Evolutionary conservation across 1,284 basidiomycete species (phyloP).

Genomic region (Tilletiaria anomala): DNA sequence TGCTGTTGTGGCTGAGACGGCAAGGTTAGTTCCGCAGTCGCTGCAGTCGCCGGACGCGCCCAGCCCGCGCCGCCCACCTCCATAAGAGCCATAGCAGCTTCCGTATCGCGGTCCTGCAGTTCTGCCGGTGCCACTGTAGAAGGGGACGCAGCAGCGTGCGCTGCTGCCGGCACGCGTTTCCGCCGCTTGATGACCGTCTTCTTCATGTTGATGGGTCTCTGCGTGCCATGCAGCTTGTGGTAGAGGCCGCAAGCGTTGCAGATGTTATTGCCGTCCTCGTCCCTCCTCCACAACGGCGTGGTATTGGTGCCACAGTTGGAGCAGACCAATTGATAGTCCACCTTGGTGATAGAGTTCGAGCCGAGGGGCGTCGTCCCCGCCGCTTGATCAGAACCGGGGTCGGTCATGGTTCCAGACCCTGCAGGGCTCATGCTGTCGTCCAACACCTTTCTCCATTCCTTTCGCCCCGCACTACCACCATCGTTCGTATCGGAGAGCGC

Average conservation of each 20-base stretch:
- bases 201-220: slow-evolving; percentile 94
- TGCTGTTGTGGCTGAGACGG: not conserved
- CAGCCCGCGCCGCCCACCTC: slow-evolving; percentile 17
- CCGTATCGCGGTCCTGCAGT: slow-evolving; percentile 21
- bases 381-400: no score
- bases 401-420: no score
- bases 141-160: not conserved
- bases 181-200: slow-evolving; percentile 96
- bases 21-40: not conserved
- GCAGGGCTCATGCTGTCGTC: no score
- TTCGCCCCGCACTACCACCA: no score
- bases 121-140: not conserved
- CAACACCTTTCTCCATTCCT: no score
- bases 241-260: slow-evolving; percentile 81
- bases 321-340: slow-evolving; percentile 48
- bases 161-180: slow-evolving; percentile 62
- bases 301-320: slow-evolving; percentile 78
- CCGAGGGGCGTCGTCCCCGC: no score
- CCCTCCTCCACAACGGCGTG: slow-evolving; percentile 78
- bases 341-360: no score
- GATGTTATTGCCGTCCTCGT: slow-evolving; percentile 77
- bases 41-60: not conserved
- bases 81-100: slow-evolving; percentile 36
- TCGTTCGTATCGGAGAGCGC: no score
- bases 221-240: slow-evolving; percentile 92